Evolutionary conservation across 1,284 basidiomycete species (phyloP), one percentile per base, ranked within the genome.

Genomic region (Trichosporon asahii): DNA sequence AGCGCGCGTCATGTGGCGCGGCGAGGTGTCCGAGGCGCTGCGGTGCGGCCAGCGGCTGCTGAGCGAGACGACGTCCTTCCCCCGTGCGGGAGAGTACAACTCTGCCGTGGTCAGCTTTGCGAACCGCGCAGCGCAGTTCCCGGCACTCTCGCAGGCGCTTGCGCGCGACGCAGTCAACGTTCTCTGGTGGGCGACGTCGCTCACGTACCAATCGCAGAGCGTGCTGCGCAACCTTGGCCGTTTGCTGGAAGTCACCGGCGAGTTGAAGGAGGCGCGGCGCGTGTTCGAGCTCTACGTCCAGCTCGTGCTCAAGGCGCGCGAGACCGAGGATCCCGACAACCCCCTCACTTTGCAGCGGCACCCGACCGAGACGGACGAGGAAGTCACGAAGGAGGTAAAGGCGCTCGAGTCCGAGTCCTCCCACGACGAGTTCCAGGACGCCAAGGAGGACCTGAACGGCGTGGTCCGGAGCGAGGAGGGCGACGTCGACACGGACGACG

Each of bases 141-240:
- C 95, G 21, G 67, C 68, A 63, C 86, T 91, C 2, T 96, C 94
- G 8, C 68, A 68, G 65, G 55, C 44, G 65, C 73, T 76, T 29
- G 68, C 70, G 2, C 68, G 66, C 68, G 66, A 75, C 64, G 66
- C 74, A 6, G 74, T 77, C 18, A 75, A 94, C 89, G 86, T 93
- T 15, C 86, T 97, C 1, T 95, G 93, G 91, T 94, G 93, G 92
- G 90, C 93, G 1, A 94, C 92, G 9, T 89, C 90, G 21, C 87
- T 94, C 25, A 97, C 94, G 0, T 96, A 97, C 85, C 94, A 96
- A 78, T 95, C 92, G 0, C 90, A 90, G 74, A 88, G 89, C 8
- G 85, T 96, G 15, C 87, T 93, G 69, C 89, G 94, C 0, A 92
- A 95, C 80, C 90, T 96, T 85, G 88, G 89, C 15, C 89, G 90